Percentiles rank a stretch among this genome's conserved stretches.
Conservation (phyloP, 805 yeast genomes). For the Lipomyces lipofer region DNA sequence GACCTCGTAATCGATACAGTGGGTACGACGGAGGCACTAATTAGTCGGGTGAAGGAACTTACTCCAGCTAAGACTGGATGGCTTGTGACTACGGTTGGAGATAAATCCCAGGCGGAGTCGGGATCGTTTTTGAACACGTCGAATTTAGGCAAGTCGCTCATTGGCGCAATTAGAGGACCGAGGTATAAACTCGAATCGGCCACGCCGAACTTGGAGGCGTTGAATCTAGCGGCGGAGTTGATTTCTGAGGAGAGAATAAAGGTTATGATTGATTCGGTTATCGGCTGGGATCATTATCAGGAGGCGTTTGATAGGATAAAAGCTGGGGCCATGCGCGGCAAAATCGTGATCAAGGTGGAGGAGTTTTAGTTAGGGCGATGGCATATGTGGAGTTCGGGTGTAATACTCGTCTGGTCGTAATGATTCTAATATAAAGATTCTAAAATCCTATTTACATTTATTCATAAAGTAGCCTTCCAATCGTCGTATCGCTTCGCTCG, state of each 20-base stretch:
- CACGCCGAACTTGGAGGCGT: slow-evolving; percentile 40
- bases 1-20: slow-evolving; percentile 66
- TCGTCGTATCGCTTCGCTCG: slow-evolving; percentile 56
- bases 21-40: slow-evolving; percentile 56
- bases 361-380: slow-evolving; percentile 13
- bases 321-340: slow-evolving; percentile 61
- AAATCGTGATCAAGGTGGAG: slow-evolving; percentile 51
- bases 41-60: slow-evolving; percentile 49
- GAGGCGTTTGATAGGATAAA: slow-evolving; percentile 53
- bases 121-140: slow-evolving; percentile 10
- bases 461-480: slow-evolving; percentile 8
- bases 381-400: no score
- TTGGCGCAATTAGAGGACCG: slow-evolving; percentile 38
- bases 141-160: slow-evolving; percentile 31
- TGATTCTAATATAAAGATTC: neutral
- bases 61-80: slow-evolving; percentile 47
- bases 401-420: no score
- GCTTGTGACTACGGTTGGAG: slow-evolving; percentile 61
- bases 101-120: slow-evolving; percentile 45
- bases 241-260: slow-evolving; percentile 48
- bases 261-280: slow-evolving; percentile 56
- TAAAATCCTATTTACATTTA: no score
- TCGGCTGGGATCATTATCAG: slow-evolving; percentile 50
- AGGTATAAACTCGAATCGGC: slow-evolving; percentile 33
- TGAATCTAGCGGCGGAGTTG: slow-evolving; percentile 46